Evolutionary conservation across 225 moss, liverwort and hornwort genomes (phyloP).

Genomic region (Sphagnum tenellum): DNA sequence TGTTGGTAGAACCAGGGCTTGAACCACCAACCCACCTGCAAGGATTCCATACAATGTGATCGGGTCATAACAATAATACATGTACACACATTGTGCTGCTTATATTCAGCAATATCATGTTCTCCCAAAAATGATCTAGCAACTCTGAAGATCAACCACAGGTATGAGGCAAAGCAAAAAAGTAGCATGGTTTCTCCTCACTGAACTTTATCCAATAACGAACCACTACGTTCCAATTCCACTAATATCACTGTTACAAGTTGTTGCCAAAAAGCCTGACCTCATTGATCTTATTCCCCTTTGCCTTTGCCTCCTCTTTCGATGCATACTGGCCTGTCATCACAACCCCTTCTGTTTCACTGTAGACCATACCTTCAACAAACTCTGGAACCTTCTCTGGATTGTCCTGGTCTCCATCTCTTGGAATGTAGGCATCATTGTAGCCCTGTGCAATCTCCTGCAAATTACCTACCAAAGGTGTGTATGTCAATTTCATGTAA

Average conservation of each 20-base stretch:
- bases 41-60: no score
- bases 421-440: slow-evolving; percentile 69
- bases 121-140: no score
- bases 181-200: no score
- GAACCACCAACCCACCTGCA: slow-evolving; percentile 59
- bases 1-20: slow-evolving; percentile 99
- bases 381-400: slow-evolving; percentile 89
- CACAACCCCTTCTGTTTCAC: slow-evolving; percentile 46
- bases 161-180: no score
- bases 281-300: slow-evolving; percentile 70
- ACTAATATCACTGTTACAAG: no score
- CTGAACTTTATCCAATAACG: no score
- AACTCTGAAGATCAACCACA: no score
- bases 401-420: slow-evolving; percentile 91
- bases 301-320: slow-evolving; percentile 55
- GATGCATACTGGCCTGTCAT: slow-evolving; percentile 74
- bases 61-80: no score
- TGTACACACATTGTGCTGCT: no score
- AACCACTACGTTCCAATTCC: no score
- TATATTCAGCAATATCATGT: no score
- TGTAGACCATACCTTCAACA: slow-evolving; percentile 84
- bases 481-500: slow-evolving; percentile 75
- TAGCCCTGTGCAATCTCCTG: slow-evolving; percentile 73
- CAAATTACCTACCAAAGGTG: slow-evolving; percentile 41
- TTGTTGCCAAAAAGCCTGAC: slow-evolving; percentile 9